Evolutionary conservation across 345 rosid genomes (phyloP).

Genomic region (Crucihimalaya himalaica): DNA sequence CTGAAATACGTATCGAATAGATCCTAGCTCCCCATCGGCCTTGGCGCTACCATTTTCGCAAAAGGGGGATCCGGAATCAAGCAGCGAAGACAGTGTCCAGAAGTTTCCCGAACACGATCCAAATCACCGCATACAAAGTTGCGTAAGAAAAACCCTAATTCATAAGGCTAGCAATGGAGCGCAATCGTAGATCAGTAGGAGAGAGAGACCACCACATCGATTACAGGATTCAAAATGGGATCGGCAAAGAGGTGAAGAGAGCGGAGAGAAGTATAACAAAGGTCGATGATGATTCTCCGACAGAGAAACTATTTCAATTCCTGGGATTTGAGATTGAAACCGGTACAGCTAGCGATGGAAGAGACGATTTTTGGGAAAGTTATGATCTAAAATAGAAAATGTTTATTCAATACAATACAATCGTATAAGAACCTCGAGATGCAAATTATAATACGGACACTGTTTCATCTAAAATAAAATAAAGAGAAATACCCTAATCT

Average conservation of each 20-base stretch:
- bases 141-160: constrained; percentile 36
- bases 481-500: no score
- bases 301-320: constrained; percentile 35
- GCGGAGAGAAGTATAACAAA: constrained; percentile 23
- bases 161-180: constrained; percentile 3
- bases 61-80: constrained; percentile 30
- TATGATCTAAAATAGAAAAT: background rate
- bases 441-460: constrained; percentile 28
- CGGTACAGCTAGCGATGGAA: constrained; percentile 22
- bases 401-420: background rate
- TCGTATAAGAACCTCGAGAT: constrained; percentile 37
- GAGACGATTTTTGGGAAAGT: constrained; percentile 32
- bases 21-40: constrained; percentile 54
- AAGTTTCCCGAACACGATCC: constrained; percentile 33
- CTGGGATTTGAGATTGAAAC: constrained; percentile 42
- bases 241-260: constrained; percentile 6
- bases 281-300: constrained; percentile 41
- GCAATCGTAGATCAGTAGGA: constrained; percentile 37
- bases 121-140: constrained; percentile 21
- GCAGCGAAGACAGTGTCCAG: constrained; percentile 33
- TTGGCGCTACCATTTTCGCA: constrained; percentile 51
- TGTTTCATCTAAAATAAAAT: background rate
- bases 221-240: constrained; percentile 18
- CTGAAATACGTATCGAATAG: constrained; percentile 89
- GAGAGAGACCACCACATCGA: constrained; percentile 18